Percentiles rank a stretch among this genome's conserved stretches.
These are phyloP conservation scores for Kwoniella sp. DNA, from an alignment of 768 basidiomycete species.

Conservation along the genomic window DNA sequence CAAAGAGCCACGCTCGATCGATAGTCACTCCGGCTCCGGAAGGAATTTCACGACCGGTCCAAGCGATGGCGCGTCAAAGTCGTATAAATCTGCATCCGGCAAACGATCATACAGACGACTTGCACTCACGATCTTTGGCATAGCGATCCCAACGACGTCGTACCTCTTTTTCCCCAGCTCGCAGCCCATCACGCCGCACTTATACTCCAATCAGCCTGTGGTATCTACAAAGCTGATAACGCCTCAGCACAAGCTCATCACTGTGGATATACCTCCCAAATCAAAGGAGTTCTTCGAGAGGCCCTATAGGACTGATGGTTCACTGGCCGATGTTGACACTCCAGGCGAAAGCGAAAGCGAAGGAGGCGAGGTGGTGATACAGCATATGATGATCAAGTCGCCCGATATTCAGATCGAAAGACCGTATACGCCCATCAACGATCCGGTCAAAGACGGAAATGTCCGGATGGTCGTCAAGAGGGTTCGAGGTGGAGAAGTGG, in stretches of 20 bases:
- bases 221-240: constrained; percentile 23
- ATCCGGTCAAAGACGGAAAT: constrained; percentile 39
- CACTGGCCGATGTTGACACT: not conserved
- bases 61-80: no score
- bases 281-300: constrained; percentile 32
- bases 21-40: no score
- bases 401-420: constrained; percentile 54
- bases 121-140: constrained; percentile 18
- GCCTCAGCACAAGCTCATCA: constrained; percentile 40
- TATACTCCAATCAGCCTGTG: constrained; percentile 46
- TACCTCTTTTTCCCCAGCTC: constrained; percentile 29
- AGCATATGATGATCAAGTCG: constrained; percentile 52
- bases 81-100: not conserved
- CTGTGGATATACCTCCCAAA: constrained; percentile 31
- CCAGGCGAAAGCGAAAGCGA: not conserved
- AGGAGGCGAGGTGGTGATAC: constrained; percentile 36
- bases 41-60: not conserved
- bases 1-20: no score
- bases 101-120: constrained; percentile 8
- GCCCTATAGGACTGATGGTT: constrained; percentile 17
- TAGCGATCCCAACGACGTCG: constrained; percentile 26
- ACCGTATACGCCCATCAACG: constrained; percentile 53
- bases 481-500: constrained; percentile 54
- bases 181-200: constrained; percentile 31
- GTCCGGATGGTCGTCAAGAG: constrained; percentile 51